Conservation (phyloP, 1,284 basidiomycete genomes). For the Marasmius fiardii region DNA sequence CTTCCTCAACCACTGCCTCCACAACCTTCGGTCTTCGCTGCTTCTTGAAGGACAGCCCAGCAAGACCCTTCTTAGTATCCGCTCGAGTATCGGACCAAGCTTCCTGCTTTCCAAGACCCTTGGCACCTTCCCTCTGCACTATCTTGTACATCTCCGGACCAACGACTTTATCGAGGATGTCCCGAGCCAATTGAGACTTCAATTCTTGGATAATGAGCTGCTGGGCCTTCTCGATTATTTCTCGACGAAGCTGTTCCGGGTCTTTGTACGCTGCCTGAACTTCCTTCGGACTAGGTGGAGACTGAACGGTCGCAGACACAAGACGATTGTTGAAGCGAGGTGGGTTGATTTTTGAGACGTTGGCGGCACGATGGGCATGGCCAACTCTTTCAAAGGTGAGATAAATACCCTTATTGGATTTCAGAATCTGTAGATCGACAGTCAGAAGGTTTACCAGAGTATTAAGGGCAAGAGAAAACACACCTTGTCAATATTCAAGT, state of each 20-base stretch:
- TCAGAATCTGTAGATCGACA: constrained; percentile 45
- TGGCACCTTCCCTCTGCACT: constrained; percentile 25
- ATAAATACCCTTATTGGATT: constrained; percentile 66
- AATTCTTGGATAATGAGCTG: constrained; percentile 65
- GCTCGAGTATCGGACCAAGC: constrained; percentile 22
- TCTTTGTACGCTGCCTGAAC: not conserved
- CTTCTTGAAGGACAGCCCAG: constrained; percentile 69
- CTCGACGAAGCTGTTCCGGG: constrained; percentile 40
- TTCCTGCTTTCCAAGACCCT: constrained; percentile 19
- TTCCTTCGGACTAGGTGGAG: constrained; percentile 44
- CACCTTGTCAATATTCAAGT: constrained; percentile 66
- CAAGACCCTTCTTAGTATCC: constrained; percentile 43
- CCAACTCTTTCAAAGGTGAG: constrained; percentile 62
- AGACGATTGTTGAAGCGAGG: constrained; percentile 57
- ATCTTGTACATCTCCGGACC: constrained; percentile 52
- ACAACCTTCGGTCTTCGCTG: constrained; percentile 38
- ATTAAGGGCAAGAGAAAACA: constrained; percentile 21
- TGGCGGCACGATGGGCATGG: constrained; percentile 56
- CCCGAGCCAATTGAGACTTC: constrained; percentile 56
- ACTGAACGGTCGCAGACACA: constrained; percentile 54
- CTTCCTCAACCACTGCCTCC: constrained; percentile 28
- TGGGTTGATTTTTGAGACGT: constrained; percentile 48
- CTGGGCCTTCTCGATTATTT: constrained; percentile 60
- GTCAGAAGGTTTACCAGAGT: constrained; percentile 4
- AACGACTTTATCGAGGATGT: constrained; percentile 67